Evolutionary conservation across 306 rosid genomes (phyloP), one percentile per base, ranked within the genome.

Genomic region (Corylus heterophylla): DNA sequence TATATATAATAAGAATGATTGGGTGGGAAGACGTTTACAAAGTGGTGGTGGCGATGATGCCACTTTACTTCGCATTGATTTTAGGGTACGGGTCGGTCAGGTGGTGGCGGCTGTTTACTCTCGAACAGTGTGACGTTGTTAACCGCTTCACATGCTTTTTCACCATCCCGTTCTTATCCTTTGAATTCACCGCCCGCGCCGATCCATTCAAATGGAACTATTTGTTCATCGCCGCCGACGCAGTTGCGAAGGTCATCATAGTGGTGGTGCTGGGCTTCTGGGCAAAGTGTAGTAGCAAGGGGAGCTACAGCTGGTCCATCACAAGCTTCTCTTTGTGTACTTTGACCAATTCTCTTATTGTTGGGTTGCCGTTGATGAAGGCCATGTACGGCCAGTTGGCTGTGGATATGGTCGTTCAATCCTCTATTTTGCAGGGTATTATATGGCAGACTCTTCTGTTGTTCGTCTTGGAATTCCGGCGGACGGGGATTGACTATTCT

Each of bases 21-120:
- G 96, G 94, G 62, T 93, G 92, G 98, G 92, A 83, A 79, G 98
- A 93, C 75, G 91, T 88, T 25, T 91, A 90, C 72, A 93, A 91
- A 83, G 99, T 95, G 58, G 84, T 93, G 37, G 96, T 55, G 11
- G 98, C 93, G 4, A 87, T 85, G 94, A 85, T 75, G 5, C 99
- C 99, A 59, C 90, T 95, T 27, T 95, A 95, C 6, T 82, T 93
- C 11, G 98, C 98, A 16, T 86, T 95, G 16, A 12, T 89, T 18
- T 75, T 95, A 71, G 99, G 99, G 4, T 95, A 90, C 45, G 98
- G 99, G 48, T 95, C 99, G 0, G 93, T 95, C 10, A 84, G 71
- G 86, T 95, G 99, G 99, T 95, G 99, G 99, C 59, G 54, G 7
- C 88, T 95, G 12, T 91, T 95, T 86, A 88, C 84, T 0, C 83